A percentile compares a stretch with the other conserved stretches of the same genome.
These are phyloP conservation scores for Astraeus odoratus DNA, from an alignment of 768 basidiomycete species.

Conservation along the genomic window DNA sequence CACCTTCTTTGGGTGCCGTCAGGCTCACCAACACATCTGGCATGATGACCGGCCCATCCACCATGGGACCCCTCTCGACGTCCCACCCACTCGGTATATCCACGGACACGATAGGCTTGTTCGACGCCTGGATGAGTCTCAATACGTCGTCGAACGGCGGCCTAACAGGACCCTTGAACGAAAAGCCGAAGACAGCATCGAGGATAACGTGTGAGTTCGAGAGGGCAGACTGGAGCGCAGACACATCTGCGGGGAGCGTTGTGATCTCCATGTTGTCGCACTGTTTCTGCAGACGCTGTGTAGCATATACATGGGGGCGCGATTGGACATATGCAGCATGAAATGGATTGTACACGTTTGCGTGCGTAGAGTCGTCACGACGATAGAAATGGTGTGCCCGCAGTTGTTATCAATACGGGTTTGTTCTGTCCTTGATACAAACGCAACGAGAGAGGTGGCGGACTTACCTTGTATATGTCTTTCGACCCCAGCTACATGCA, in stretches of 20 bases:
- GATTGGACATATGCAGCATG: not conserved
- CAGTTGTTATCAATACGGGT: not conserved
- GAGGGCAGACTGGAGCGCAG: constrained; percentile 44
- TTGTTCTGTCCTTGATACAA: too few species aligned
- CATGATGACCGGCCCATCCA: constrained; percentile 45
- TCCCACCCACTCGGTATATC: constrained; percentile 98
- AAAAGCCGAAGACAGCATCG: constrained; percentile 98
- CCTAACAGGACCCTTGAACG: constrained; percentile 87
- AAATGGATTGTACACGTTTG: not conserved
- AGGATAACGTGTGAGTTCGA: constrained; percentile 72
- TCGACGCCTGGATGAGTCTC: constrained; percentile 51
- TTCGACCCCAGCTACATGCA: constrained; percentile 74
- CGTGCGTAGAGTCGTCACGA: too few species aligned
- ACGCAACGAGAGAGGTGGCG: too few species aligned
- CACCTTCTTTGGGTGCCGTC: constrained; percentile 92
- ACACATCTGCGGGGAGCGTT: constrained; percentile 48
- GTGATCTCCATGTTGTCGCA: constrained; percentile 85
- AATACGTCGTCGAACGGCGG: constrained; percentile 80
- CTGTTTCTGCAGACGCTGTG: constrained; percentile 73
- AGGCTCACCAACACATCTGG: constrained; percentile 83
- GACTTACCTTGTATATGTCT: constrained; percentile 84
- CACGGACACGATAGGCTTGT: constrained; percentile 83
- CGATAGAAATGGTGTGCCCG: not conserved
- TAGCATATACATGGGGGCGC: not conserved
- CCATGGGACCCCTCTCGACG: constrained; percentile 68